Evolutionary conservation across 2,329 filamentous ascomycete genomes (phyloP), one percentile per base, ranked within the genome.

Genomic region (Alternaria sp.): DNA sequence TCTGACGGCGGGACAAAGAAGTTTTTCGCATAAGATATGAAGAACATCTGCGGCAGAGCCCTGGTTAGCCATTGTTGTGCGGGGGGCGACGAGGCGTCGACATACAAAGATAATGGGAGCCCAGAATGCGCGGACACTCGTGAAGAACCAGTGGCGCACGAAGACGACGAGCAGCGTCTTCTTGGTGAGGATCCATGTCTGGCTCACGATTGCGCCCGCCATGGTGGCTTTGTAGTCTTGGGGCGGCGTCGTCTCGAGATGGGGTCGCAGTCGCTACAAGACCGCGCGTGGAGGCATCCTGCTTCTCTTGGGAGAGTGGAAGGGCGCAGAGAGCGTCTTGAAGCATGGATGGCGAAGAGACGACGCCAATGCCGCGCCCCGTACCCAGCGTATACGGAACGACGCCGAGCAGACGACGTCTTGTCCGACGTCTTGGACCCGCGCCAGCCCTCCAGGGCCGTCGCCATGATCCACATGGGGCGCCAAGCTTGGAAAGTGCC

Each of bases 1-100:
- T 86, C 82, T 1, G 91, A 90, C 1, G 92, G 90, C 1, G 93
- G 90, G 4, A 94, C 87, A 73, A 97, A 95, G 66, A 97, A 87
- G 77, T 94, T 94, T 70, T 92, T 90, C 15, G 93, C 90, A 77
- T 91, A 95, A 57, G 83, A 82, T 50, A 86, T 86, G 69, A 81
- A 81, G 74, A 83, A 83, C 79, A 83, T 82, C 79, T 79, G 45
- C 43, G 12, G 13, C n/a, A 17, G 12, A 15, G 26, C 36, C 44
- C 44, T 36, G 32, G 59, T 76, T 40, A 73, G 70, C 47, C 19
- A 19, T 26, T 45, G 50, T 6, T 25, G 6, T 12, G 13, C 21
- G 25, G 25, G n/a, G 19, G n/a, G 11, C 15, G 8, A 25, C 36
- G 5, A 40, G 36, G 36, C 36, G 45, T 13, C 21, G 44, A 26